Conservation (phyloP, 1,284 basidiomycete genomes). For the Fomitopsis betulina region DNA sequence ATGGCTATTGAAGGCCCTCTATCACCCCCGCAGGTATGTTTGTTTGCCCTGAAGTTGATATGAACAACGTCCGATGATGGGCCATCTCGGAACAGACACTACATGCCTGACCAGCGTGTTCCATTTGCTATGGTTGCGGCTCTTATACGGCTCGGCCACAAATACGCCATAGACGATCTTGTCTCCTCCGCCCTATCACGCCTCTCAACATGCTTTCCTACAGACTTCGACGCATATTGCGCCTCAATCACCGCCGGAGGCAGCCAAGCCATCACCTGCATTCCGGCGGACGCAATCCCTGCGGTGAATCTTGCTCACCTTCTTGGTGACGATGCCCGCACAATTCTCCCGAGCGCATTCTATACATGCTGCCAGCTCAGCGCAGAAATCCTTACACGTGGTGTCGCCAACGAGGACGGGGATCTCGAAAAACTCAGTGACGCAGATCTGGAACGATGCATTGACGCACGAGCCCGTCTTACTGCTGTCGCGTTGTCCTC, state of each 20-base stretch:
- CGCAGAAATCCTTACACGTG: background rate
- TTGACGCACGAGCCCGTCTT: background rate
- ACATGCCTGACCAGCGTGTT: background rate
- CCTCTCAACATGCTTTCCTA: slow-evolving; percentile 7
- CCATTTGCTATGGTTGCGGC: slow-evolving; percentile 3
- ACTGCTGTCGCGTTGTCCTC: background rate
- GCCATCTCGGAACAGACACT: background rate
- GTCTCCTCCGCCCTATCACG: slow-evolving; percentile 7
- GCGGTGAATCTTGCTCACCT: slow-evolving; percentile 11
- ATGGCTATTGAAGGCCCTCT: background rate
- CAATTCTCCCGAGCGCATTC: slow-evolving; percentile 8
- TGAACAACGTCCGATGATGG: background rate
- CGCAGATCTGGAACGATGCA: slow-evolving; percentile 4
- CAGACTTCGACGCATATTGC: slow-evolving; percentile 3
- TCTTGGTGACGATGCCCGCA: background rate
- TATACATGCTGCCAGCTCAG: slow-evolving; percentile 2
- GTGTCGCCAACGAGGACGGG: slow-evolving; percentile 1
- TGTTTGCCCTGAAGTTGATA: background rate
- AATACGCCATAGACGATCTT: slow-evolving; percentile 10
- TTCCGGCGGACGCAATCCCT: slow-evolving; percentile 2
- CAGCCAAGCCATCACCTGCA: background rate
- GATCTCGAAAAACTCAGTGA: background rate
- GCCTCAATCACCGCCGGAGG: background rate
- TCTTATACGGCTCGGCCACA: slow-evolving; percentile 11
- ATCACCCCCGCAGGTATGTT: slow-evolving; percentile 1